Evolutionary conservation across 2,329 filamentous ascomycete genomes (phyloP).

Genomic region (Sordariomycetes sp.): DNA sequence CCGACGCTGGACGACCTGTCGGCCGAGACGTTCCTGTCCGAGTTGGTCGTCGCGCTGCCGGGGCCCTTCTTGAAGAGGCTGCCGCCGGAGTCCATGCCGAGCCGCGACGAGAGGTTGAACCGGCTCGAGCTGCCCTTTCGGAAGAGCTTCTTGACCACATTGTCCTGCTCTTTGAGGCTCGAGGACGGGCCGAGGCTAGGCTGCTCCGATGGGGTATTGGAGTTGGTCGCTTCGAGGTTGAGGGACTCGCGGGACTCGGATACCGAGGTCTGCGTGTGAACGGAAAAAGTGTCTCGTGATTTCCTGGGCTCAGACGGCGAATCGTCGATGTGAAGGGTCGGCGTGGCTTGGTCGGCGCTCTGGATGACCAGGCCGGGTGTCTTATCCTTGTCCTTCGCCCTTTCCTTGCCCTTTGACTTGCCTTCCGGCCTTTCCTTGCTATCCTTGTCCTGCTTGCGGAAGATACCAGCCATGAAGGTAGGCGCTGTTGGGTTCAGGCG

Average conservation of each 20-base stretch:
- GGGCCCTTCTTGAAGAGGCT: slow-evolving; percentile 48
- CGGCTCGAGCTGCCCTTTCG: slow-evolving; percentile 57
- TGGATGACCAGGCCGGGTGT: slow-evolving; percentile 17
- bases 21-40: slow-evolving; percentile 41
- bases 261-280: slow-evolving; percentile 47
- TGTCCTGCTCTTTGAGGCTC: slow-evolving; percentile 39
- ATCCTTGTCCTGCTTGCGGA: slow-evolving; percentile 31
- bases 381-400: slow-evolving; percentile 25
- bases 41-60: slow-evolving; percentile 43
- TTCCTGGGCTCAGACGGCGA: slow-evolving; percentile 39
- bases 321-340: slow-evolving; percentile 23
- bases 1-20: slow-evolving; percentile 48
- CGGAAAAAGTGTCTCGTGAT: slow-evolving; percentile 45
- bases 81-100: slow-evolving; percentile 38
- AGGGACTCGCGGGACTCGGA: slow-evolving; percentile 51
- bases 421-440: slow-evolving; percentile 8
- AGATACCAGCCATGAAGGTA: slow-evolving; percentile 69
- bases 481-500: slow-evolving; percentile 81
- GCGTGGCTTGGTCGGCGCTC: slow-evolving; percentile 13
- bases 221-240: slow-evolving; percentile 41
- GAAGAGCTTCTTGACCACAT: slow-evolving; percentile 49
- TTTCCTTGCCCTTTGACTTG: slow-evolving; percentile 9
- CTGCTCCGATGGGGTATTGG: slow-evolving; percentile 47
- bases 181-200: slow-evolving; percentile 21
- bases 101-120: slow-evolving; percentile 48